These are phyloP conservation scores for Hericium coralloides DNA, from an alignment of 768 basidiomycete genomes.

Conservation along the genomic window DNA sequence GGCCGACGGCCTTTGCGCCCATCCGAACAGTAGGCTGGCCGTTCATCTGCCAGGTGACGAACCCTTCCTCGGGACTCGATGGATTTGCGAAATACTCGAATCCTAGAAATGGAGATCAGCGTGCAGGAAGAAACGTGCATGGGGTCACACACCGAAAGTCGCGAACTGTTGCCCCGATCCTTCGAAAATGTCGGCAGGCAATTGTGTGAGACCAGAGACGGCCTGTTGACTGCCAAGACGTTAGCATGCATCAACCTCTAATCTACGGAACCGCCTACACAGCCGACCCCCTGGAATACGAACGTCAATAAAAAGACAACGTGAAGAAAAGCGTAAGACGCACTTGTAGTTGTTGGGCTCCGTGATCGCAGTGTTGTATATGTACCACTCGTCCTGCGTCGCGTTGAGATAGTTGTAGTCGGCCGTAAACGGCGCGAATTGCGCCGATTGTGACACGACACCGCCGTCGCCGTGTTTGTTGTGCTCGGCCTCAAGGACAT, in stretches of 20 bases:
- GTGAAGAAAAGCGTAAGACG: neutral
- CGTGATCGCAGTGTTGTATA: conserved; percentile 28
- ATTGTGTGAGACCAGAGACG: conserved; percentile 34
- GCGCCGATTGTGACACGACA: conserved; percentile 66
- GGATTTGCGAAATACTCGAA: conserved; percentile 73
- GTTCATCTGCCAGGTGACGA: conserved; percentile 69
- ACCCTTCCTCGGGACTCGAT: conserved; percentile 42
- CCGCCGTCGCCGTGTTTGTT: conserved; percentile 44
- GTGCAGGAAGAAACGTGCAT: neutral
- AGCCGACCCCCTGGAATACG: conserved; percentile 35
- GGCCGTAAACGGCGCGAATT: conserved; percentile 55
- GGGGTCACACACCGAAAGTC: conserved; percentile 32
- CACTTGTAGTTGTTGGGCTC: conserved; percentile 28
- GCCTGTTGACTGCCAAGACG: conserved; percentile 33
- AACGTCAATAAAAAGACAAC: conserved; percentile 1
- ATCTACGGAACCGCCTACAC: conserved; percentile 23
- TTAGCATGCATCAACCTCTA: neutral
- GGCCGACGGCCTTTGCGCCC: conserved; percentile 44
- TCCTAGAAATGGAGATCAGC: conserved; percentile 26
- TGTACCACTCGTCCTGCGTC: conserved; percentile 23
- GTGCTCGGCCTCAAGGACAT: conserved; percentile 69
- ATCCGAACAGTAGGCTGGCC: conserved; percentile 42
- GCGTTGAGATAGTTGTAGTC: conserved; percentile 33
- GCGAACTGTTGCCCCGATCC: conserved; percentile 44
- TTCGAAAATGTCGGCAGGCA: conserved; percentile 48